Conservation (phyloP, 768 basidiomycete species). For the Mycena chlorophos region DNA sequence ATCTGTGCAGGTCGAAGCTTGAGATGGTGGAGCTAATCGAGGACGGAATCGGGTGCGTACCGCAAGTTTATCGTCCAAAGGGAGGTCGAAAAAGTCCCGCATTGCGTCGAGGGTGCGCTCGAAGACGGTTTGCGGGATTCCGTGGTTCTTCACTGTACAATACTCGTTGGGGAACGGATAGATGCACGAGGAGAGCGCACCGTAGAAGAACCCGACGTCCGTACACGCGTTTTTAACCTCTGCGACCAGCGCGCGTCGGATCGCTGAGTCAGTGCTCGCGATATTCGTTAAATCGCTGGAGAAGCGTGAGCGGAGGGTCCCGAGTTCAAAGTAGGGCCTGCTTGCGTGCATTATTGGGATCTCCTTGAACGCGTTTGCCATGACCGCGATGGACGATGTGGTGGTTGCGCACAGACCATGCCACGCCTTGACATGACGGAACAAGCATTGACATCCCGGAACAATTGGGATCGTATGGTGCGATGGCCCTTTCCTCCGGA, state of each 20-base stretch:
- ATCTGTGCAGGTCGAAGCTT: slow-evolving; percentile 42
- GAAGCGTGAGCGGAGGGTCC: background rate
- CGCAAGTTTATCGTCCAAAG: slow-evolving; percentile 64
- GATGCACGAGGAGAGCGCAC: slow-evolving; percentile 33
- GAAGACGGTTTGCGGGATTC: slow-evolving; percentile 57
- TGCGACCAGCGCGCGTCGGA: slow-evolving; percentile 48
- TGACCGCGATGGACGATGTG: too few relatives aligned
- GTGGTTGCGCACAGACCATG: too few relatives aligned
- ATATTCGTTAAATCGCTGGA: slow-evolving; percentile 48
- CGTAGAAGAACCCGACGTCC: slow-evolving; percentile 84
- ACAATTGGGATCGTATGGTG: too few relatives aligned
- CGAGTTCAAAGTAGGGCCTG: background rate
- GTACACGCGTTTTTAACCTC: slow-evolving; percentile 75
- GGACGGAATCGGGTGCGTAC: slow-evolving; percentile 35
- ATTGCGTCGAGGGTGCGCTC: slow-evolving; percentile 44
- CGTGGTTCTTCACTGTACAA: slow-evolving; percentile 71
- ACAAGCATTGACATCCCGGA: too few relatives aligned
- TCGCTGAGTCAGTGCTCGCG: slow-evolving; percentile 34
- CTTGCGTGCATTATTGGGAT: slow-evolving; percentile 42
- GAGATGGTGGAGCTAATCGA: background rate
- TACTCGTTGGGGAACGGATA: background rate
- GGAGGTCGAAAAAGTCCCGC: slow-evolving; percentile 69
- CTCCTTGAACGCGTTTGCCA: slow-evolving; percentile 32
- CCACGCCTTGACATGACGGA: too few relatives aligned
- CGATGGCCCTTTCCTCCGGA: too few relatives aligned